Evolutionary conservation across 805 yeast genomes (phyloP).

Genomic region (Candida odintsovae): DNA sequence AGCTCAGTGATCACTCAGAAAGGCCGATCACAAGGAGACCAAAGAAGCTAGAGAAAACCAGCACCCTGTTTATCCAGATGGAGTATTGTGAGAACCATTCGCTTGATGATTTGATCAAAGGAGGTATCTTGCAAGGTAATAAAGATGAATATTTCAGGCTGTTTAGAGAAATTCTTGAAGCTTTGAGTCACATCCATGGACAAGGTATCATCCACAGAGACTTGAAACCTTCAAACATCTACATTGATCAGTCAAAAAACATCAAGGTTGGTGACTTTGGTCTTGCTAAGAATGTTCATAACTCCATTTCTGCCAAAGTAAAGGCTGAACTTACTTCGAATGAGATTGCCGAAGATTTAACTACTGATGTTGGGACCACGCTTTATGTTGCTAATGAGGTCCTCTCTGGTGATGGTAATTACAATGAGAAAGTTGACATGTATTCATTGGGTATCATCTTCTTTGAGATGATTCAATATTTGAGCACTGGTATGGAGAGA

Average conservation of each 20-base stretch:
- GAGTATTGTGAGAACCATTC: slow-evolving; percentile 97
- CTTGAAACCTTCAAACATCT: slow-evolving; percentile 91
- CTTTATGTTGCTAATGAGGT: slow-evolving; percentile 91
- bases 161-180: slow-evolving; percentile 82
- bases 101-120: slow-evolving; percentile 68
- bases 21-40: slow-evolving; percentile 15
- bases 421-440: slow-evolving; percentile 93
- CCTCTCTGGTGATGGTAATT: slow-evolving; percentile 61
- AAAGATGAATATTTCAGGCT: slow-evolving; percentile 86
- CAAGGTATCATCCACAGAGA: slow-evolving; percentile 96
- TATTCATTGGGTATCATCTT: slow-evolving; percentile 92
- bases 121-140: slow-evolving; percentile 63
- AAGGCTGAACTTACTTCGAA: slow-evolving; percentile 20
- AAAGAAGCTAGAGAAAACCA: slow-evolving; percentile 28
- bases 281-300: slow-evolving; percentile 83
- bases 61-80: slow-evolving; percentile 93
- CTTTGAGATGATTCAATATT: slow-evolving; percentile 86
- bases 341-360: slow-evolving; percentile 57
- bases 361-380: slow-evolving; percentile 92
- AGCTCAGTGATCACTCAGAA: slow-evolving; percentile 6
- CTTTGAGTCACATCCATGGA: slow-evolving; percentile 82
- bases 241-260: slow-evolving; percentile 84
- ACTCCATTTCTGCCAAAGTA: slow-evolving; percentile 27
- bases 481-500: slow-evolving; percentile 93
- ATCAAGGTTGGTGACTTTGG: slow-evolving; percentile 97